A percentile compares a stretch with the other conserved stretches of the same genome.
Conservation (phyloP, 2,329 filamentous ascomycete species). For the Fusarium redolens region DNA sequence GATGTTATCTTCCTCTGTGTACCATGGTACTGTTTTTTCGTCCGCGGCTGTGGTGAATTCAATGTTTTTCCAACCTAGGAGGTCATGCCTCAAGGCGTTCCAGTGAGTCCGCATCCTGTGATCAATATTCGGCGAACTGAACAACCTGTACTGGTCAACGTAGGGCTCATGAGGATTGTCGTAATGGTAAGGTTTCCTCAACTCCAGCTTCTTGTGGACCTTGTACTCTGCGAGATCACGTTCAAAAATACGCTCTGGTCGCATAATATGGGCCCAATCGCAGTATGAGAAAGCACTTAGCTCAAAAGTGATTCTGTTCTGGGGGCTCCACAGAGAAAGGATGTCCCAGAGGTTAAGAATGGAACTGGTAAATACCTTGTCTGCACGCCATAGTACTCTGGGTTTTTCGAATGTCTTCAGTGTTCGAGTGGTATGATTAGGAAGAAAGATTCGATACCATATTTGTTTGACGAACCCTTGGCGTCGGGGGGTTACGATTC, state of each 20-base stretch:
- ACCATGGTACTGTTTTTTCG: not conserved
- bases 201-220: not conserved
- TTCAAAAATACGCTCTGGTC: not conserved
- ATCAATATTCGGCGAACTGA: not conserved
- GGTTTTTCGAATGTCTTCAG: not conserved
- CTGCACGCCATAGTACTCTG: not conserved
- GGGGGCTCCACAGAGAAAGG: not conserved
- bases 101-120: not conserved
- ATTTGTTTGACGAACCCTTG: constrained; percentile 4
- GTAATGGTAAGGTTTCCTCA: not conserved
- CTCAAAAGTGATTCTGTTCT: not conserved
- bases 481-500: not conserved
- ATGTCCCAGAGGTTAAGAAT: not conserved
- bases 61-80: constrained; percentile 14
- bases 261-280: not conserved
- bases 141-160: not conserved
- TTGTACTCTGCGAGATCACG: rapidly evolving
- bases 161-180: not conserved
- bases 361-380: not conserved
- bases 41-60: not conserved
- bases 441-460: not conserved
- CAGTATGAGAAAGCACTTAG: not conserved
- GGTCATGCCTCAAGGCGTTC: not conserved
- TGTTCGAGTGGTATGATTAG: too few species aligned
- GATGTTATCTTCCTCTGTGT: not conserved